These are phyloP conservation scores for Amesomyces nigricolor DNA, from an alignment of 2,329 filamentous ascomycete species.

Conservation along the genomic window DNA sequence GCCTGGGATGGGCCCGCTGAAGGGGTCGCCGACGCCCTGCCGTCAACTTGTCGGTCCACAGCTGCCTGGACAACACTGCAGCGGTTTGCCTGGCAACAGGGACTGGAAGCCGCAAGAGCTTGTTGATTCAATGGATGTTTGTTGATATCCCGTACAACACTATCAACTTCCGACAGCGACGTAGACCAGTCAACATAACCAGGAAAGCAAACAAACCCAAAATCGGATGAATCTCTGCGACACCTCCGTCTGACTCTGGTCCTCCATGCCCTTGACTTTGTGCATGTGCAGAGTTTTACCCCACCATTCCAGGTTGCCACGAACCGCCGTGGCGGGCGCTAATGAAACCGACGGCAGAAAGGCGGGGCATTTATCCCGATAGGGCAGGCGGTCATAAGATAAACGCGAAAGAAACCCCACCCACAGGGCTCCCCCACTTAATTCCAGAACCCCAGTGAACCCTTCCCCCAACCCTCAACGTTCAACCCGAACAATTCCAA, in stretches of 20 bases:
- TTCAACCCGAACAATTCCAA: slow-evolving; percentile 17
- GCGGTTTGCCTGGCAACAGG: slow-evolving; percentile 2
- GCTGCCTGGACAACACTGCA: too few species aligned
- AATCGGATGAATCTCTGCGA: too few species aligned
- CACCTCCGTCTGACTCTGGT: too few species aligned
- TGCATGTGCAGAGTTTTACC: not conserved
- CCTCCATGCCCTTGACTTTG: not conserved
- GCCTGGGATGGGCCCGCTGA: slow-evolving; percentile 3
- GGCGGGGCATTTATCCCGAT: not conserved
- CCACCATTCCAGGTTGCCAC: not conserved
- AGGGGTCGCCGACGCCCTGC: slow-evolving; percentile 6
- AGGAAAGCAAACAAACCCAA: too few species aligned
- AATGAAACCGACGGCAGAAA: slow-evolving; percentile 10
- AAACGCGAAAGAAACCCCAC: not conserved
- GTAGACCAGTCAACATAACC: not conserved
- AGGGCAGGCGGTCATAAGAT: not conserved
- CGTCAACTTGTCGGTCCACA: slow-evolving; percentile 1
- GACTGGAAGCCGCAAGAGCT: not conserved
- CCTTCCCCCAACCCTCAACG: not conserved
- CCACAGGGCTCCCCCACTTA: too few species aligned
- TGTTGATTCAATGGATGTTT: too few species aligned
- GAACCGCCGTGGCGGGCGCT: slow-evolving; percentile 6
- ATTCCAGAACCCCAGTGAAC: too few species aligned
- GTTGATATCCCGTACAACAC: too few species aligned
- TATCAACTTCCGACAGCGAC: too few species aligned